Evolutionary conservation across 495 filamentous ascomycete species (phyloP).

Genomic region (Penicillium alfredii): DNA sequence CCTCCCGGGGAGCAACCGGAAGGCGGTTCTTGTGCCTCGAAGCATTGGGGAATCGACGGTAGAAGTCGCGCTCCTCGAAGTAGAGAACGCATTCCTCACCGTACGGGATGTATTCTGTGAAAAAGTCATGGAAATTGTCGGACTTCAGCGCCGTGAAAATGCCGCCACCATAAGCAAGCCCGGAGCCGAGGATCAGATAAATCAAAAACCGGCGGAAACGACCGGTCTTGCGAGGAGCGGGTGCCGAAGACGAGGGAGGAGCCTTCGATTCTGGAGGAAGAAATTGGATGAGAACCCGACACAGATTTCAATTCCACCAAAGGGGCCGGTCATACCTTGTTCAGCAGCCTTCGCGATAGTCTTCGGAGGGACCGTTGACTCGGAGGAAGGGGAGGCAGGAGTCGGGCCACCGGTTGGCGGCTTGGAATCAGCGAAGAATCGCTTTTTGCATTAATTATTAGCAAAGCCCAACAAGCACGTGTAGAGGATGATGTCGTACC

Average conservation of each 20-base stretch:
- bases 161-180: constrained; percentile 75
- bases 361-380: constrained; percentile 53
- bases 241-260: constrained; percentile 32
- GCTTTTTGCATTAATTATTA: constrained; percentile 16
- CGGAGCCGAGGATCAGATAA: constrained; percentile 64
- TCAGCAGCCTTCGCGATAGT: constrained; percentile 54
- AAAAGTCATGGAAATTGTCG: constrained; percentile 99
- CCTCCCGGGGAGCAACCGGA: constrained; percentile 43
- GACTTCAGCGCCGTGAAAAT: constrained; percentile 86
- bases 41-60: constrained; percentile 78
- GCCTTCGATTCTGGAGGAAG: constrained; percentile 20
- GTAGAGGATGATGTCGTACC: constrained; percentile 30
- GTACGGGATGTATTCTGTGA: constrained; percentile 93
- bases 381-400: constrained; percentile 41
- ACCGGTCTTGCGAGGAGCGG: constrained; percentile 59
- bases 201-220: constrained; percentile 72
- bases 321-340: constrained; percentile 35
- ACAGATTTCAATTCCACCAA: constrained; percentile 6
- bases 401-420: constrained; percentile 31
- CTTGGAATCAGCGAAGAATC: constrained; percentile 43
- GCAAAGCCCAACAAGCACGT: constrained; percentile 8
- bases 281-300: constrained; percentile 11
- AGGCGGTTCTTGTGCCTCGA: constrained; percentile 46
- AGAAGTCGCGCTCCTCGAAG: constrained; percentile 92
- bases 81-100: constrained; percentile 95